phyloP scores from a whole-genome alignment of 306 rosid species.

The Prunus armeniaca region DNA sequence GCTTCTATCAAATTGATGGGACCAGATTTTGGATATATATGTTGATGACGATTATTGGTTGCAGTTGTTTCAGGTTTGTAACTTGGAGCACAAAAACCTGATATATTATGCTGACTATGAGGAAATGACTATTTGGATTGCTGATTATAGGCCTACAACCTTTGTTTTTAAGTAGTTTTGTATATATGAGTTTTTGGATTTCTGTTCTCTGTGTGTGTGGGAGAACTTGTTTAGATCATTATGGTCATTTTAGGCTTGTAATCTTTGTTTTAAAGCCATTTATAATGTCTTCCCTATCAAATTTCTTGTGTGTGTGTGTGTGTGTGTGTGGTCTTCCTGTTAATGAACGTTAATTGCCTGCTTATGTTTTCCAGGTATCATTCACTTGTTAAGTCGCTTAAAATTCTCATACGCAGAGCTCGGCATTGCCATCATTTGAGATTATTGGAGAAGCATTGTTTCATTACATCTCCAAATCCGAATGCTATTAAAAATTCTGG shows the following conservation, averaged over 20 bases:
- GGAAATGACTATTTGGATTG: not conserved
- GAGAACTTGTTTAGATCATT: not conserved
- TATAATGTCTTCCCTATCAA: not conserved
- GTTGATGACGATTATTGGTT: not conserved
- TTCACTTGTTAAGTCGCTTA: constrained; percentile 54
- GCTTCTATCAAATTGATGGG: not conserved
- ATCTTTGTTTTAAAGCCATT: not conserved
- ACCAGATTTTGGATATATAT: not conserved
- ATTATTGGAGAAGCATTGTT: constrained; percentile 78
- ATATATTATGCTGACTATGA: not conserved
- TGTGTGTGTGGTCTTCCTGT: not conserved
- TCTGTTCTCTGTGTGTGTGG: not conserved
- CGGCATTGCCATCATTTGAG: constrained; percentile 45
- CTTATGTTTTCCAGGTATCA: constrained; percentile 51
- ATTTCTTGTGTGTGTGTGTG: not conserved
- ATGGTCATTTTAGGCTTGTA: not conserved
- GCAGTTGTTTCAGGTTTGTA: not conserved
- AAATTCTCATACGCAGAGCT: constrained; percentile 56
- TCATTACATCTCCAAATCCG: constrained; percentile 32
- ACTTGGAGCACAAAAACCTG: not conserved
- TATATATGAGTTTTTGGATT: not conserved
- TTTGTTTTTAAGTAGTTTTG: not conserved
- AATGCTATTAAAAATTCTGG: constrained; percentile 21
- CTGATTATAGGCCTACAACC: not conserved
- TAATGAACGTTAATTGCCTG: constrained; percentile 17